Base-by-base conservation (phyloP, 768 basidiomycete genomes). In the Rhizopogon salebrosus region DNA sequence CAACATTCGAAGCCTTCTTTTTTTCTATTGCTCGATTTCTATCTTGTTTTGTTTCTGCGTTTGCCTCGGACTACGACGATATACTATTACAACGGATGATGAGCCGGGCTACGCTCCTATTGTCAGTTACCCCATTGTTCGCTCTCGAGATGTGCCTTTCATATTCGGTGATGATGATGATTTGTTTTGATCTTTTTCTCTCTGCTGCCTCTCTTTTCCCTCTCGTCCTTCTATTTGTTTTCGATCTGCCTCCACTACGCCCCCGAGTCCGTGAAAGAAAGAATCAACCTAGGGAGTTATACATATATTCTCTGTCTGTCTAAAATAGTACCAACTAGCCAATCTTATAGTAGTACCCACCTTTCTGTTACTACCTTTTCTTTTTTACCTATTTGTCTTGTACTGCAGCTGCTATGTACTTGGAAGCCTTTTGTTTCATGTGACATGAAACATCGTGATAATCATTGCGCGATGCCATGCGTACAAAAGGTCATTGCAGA, bases 111-210 rank as follows among this genome's bases (percentile, higher is more conserved):
- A 59, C 69, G 64, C 58, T 67, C 56, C 53, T 65, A 29, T 51
- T 37, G 52, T 53, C 52, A 16, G 65, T 70, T 70, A 68, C 67
- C 68, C 63, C 38, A 50, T 46, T 46, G 55, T 68, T 68, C 62
- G 67, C 68, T 68, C 64, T 68, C 68, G 66, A 70, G 66, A 67
- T 70, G 66, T 57, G 62, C 62, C 60, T 57, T 34, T 60, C 60
- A 55, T 68, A 60, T n/a, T n/a, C n/a, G n/a, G n/a, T n/a, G n/a
- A n/a, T n/a, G n/a, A n/a, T 59, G 60, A 67, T 61, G 68, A 67
- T 67, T 68, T 69, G 68, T 68, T 52, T 48, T 64, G 58, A 62
- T 61, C 23, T 56, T 50, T 52, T 60, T 57, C 63, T 49, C 67
- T 34, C 45, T 46, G 45, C 45, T 46, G 31, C 45, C 31, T 7